Percentiles rank a stretch among this genome's conserved stretches.
Conservation (phyloP, 345 rosid genomes). For the Dimocarpus longan region DNA sequence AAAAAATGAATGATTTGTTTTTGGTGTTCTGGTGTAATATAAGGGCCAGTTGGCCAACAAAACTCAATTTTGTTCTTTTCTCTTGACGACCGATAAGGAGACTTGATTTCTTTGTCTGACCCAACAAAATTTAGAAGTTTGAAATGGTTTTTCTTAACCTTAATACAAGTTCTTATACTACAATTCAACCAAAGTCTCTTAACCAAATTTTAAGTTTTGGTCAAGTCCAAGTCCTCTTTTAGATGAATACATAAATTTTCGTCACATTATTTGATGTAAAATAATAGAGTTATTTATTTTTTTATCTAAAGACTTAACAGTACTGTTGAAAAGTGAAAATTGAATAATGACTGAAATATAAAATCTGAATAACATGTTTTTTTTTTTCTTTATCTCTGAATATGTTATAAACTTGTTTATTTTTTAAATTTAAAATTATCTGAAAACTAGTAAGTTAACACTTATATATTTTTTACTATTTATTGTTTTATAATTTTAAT, state of each 20-base stretch:
- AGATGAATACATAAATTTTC: neutral
- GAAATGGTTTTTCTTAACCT: neutral
- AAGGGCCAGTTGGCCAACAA: neutral
- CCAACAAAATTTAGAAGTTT: neutral
- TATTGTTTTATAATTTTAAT: too few relatives aligned
- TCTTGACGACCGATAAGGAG: neutral
- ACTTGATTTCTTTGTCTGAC: neutral
- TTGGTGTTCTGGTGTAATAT: neutral
- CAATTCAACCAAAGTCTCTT: neutral
- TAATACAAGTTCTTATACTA: neutral
- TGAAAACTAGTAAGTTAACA: too few relatives aligned
- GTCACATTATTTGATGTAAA: neutral
- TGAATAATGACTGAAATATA: too few relatives aligned
- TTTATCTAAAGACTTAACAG: too few relatives aligned
- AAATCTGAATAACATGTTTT: too few relatives aligned
- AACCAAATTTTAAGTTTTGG: constrained; percentile 23
- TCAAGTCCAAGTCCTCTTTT: constrained; percentile 14
- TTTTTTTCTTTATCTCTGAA: too few relatives aligned
- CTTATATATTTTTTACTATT: too few relatives aligned
- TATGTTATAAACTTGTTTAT: too few relatives aligned
- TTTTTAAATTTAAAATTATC: too few relatives aligned
- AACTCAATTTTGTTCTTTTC: neutral
- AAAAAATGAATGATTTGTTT: neutral
- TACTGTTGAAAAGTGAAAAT: too few relatives aligned
- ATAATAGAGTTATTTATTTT: too few relatives aligned